A percentile compares a stretch with the other conserved stretches of the same genome.
Evolutionary conservation across 371 early-diverging fungal genomes (phyloP).

Genomic region (Saksenaea vasiformis): DNA sequence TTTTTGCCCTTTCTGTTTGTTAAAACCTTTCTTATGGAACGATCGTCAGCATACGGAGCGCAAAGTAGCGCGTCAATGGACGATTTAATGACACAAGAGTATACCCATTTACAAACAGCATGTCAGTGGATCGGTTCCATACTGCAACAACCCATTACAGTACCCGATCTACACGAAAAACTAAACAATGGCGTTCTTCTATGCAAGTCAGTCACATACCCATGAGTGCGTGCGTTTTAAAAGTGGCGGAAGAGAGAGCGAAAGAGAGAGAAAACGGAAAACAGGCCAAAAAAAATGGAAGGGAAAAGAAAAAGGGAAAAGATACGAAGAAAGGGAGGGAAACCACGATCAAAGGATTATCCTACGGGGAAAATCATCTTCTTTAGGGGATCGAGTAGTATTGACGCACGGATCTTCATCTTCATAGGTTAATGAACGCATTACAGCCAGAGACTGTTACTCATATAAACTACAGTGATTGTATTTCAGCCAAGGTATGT

Average conservation of each 20-base stretch:
- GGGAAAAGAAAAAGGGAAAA: slow-evolving; percentile 2
- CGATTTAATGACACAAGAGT: not conserved
- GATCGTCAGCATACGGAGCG: slow-evolving; percentile 4
- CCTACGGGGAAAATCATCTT: not conserved
- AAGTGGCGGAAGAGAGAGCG: slow-evolving; percentile 1
- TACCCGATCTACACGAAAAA: slow-evolving; percentile 55
- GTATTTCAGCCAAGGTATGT: slow-evolving; percentile 11
- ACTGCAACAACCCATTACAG: slow-evolving; percentile 40
- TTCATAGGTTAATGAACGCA: slow-evolving; percentile 13
- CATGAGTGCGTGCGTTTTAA: slow-evolving; percentile 2
- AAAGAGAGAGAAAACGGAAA: not conserved
- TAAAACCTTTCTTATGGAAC: slow-evolving; percentile 8
- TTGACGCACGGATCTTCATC: slow-evolving; percentile 6
- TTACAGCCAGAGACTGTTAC: slow-evolving; percentile 7
- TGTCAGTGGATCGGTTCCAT: slow-evolving; percentile 64
- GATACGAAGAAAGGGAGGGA: not conserved
- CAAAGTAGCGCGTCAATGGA: not conserved
- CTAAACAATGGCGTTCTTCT: slow-evolving; percentile 83
- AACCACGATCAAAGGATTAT: not conserved
- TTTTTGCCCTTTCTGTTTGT: not conserved
- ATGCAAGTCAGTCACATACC: slow-evolving; percentile 63
- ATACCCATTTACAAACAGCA: slow-evolving; percentile 4
- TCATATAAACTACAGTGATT: slow-evolving; percentile 8
- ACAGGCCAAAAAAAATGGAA: slow-evolving; percentile 8
- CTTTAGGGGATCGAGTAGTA: not conserved